These are phyloP conservation scores for Penicillium janthinellum DNA, from an alignment of 2,329 filamentous ascomycete genomes.

Conservation along the genomic window DNA sequence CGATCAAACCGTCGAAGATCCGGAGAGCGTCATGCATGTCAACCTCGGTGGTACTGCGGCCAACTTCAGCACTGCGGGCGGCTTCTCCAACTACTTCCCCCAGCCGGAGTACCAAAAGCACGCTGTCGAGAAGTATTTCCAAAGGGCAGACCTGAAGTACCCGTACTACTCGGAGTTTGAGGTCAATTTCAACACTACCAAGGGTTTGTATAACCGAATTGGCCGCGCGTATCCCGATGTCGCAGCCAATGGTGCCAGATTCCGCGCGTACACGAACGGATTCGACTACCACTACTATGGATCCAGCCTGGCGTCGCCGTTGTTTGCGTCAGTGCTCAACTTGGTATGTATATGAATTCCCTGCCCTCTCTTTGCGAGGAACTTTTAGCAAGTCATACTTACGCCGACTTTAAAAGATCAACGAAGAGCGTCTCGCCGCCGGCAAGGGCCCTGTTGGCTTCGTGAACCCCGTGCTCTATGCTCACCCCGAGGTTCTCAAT, in stretches of 20 bases:
- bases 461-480: slow-evolving; percentile 51
- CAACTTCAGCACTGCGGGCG: slow-evolving; percentile 47
- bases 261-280: slow-evolving; percentile 25
- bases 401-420: slow-evolving; percentile 35
- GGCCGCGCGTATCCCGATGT: slow-evolving; percentile 56
- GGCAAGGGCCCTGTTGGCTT: slow-evolving; percentile 56
- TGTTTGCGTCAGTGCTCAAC: slow-evolving; percentile 35
- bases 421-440: slow-evolving; percentile 51
- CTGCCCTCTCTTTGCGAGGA: background rate
- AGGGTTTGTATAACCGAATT: slow-evolving; percentile 46
- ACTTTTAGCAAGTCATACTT: background rate
- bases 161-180: slow-evolving; percentile 37
- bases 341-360: slow-evolving; percentile 23
- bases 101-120: slow-evolving; percentile 46
- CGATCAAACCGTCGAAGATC: slow-evolving; percentile 29
- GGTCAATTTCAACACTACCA: slow-evolving; percentile 39
- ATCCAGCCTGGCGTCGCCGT: slow-evolving; percentile 31
- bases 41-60: slow-evolving; percentile 28
- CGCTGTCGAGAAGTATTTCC: slow-evolving; percentile 48
- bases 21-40: slow-evolving; percentile 36
- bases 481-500: slow-evolving; percentile 37
- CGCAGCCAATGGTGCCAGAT: slow-evolving; percentile 46
- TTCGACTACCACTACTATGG: slow-evolving; percentile 28
- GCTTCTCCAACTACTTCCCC: slow-evolving; percentile 52
- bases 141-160: slow-evolving; percentile 30